A percentile compares a stretch with the other conserved stretches of the same genome.
Conservation (phyloP, 306 rosid genomes). For the Psophocarpus tetragonolobus region DNA sequence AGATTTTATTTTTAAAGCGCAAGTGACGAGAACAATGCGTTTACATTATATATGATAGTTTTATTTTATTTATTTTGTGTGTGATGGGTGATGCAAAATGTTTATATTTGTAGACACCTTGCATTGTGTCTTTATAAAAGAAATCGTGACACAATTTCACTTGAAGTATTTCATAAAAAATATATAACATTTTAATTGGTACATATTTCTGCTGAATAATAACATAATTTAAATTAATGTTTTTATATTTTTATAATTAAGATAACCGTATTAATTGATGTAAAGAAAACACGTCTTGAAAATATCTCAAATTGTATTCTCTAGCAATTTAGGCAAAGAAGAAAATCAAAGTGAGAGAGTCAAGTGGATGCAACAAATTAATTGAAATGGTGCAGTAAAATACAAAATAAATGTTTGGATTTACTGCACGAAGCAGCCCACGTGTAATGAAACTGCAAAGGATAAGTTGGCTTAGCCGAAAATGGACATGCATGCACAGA, state of each 20-base stretch:
- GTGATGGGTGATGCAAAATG: not conserved
- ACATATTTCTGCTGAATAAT: not conserved
- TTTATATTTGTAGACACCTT: not conserved
- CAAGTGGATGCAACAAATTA: not conserved
- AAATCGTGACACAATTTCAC: too few species aligned
- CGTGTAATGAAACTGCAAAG: slow-evolving; percentile 36
- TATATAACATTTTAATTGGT: not conserved
- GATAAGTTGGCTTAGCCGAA: not conserved
- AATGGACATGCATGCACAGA: not conserved
- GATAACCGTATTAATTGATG: not conserved
- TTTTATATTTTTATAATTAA: not conserved
- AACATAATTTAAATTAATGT: not conserved
- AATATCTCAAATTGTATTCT: not conserved
- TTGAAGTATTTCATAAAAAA: too few species aligned
- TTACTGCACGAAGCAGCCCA: slow-evolving; percentile 45
- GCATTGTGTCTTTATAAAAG: not conserved
- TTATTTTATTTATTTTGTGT: too few species aligned
- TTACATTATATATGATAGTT: too few species aligned
- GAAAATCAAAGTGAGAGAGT: slow-evolving; percentile 15
- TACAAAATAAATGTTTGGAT: slow-evolving; percentile 28
- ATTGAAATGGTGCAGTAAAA: slow-evolving; percentile 19
- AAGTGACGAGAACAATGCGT: not conserved
- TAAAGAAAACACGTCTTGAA: not conserved
- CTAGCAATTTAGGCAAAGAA: not conserved
- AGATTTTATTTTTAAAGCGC: not conserved